Base-by-base conservation (phyloP, 768 basidiomycete genomes). In the Lactifluus pinguis region DNA sequence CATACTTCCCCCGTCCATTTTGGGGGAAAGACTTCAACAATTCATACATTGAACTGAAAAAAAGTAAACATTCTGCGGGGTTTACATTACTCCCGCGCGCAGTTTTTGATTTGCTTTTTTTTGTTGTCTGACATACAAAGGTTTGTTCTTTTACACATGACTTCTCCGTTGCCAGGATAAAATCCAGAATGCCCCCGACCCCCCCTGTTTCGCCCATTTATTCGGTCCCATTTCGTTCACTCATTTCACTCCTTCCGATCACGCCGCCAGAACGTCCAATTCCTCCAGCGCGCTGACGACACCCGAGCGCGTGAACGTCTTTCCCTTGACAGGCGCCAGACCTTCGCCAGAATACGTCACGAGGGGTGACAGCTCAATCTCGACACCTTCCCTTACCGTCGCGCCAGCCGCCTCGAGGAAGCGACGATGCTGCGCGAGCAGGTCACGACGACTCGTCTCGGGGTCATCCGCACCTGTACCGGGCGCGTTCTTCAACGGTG, bases 401-500 rank as follows among this genome's bases (percentile, higher is more conserved):
- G 89, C 93, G 6, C 95, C 95, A 0, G 89, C 88, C 0, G 57
- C 71, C 70, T 87, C 83, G 68, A 99, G 75, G 83, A 91, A 98
- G 47, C 89, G 79, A 69, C 73, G 81, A 71, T 98, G 92, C 75
- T 97, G 93, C 32, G 85, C 81, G 55, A 98, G 80, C 51, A 99
- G 77, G 75, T 98, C 95, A 44, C 84, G 80, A 49, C 94, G 82
- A 67, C 92, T 95, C 34, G 97, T 97, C 60, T 86, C 84, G 15
- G 95, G 89, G 70, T 92, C 87, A 71, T 98, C 95, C 15, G 89
- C 79, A 29, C 88, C 88, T 0, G 91, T 89, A 1, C 94, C 94
- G 0, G 94, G 93, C 8, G 94, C 95, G 69, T 99, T 99, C 79
- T 99, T 99, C 72, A 99, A 74, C 39, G 95, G 95, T 64, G 91